Conservation (phyloP, 83 land plant genomes). For the Larix sibirica region DNA sequence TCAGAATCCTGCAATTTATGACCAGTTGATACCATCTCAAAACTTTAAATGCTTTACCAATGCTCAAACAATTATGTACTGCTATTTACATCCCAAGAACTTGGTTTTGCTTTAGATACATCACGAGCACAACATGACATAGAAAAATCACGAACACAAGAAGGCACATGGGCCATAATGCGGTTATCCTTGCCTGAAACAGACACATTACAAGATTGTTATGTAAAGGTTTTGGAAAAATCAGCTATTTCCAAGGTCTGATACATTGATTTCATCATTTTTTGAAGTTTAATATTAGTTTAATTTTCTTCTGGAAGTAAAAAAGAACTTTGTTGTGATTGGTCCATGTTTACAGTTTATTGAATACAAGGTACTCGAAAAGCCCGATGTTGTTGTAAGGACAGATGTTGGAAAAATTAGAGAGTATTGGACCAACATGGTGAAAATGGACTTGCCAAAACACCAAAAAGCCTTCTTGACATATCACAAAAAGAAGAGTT, state of each 20-base stretch:
- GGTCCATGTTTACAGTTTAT: slow-evolving; percentile 57
- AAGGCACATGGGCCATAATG: slow-evolving; percentile 57
- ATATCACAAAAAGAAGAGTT: slow-evolving; percentile 65
- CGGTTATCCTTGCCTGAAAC: slow-evolving; percentile 69
- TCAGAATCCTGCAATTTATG: slow-evolving; percentile 84
- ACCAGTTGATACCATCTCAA: slow-evolving; percentile 57
- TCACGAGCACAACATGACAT: slow-evolving; percentile 40
- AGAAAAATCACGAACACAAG: slow-evolving; percentile 56
- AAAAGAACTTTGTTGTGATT: no score
- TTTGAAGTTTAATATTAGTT: no score
- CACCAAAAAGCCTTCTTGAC: slow-evolving; percentile 71
- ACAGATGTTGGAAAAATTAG: slow-evolving; percentile 82
- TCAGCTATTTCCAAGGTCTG: slow-evolving; percentile 35
- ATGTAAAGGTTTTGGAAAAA: slow-evolving; percentile 80
- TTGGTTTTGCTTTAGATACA: slow-evolving; percentile 52
- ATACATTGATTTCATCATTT: no score
- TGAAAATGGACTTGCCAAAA: slow-evolving; percentile 80
- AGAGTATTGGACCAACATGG: slow-evolving; percentile 77
- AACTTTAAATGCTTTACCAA: slow-evolving; percentile 35
- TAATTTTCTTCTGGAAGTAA: no score
- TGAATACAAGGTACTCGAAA: slow-evolving; percentile 79
- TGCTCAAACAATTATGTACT: slow-evolving; percentile 43
- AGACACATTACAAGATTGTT: slow-evolving; percentile 64
- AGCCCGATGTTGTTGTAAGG: slow-evolving; percentile 64
- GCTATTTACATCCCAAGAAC: slow-evolving; percentile 39